phyloP scores from a whole-genome alignment of 2,329 filamentous ascomycete species.

The Fusarium coffeatum region DNA sequence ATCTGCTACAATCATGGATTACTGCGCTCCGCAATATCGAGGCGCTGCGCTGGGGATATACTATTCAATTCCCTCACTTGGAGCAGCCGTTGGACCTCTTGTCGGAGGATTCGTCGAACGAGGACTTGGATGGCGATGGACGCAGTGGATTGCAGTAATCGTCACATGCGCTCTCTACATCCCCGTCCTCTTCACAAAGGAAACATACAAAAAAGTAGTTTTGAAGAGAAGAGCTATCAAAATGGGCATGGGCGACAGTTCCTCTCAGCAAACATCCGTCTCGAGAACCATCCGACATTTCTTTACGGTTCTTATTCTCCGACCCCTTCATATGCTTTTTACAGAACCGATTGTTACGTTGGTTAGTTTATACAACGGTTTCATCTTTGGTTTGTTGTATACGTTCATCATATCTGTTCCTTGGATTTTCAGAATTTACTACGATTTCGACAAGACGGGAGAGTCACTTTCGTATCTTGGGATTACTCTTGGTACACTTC shows the following conservation, averaged over 20 bases:
- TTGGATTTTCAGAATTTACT: conserved; percentile 28
- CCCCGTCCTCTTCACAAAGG: conserved; percentile 23
- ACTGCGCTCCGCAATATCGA: neutral
- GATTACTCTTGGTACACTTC: conserved; percentile 18
- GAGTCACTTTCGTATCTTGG: conserved; percentile 30
- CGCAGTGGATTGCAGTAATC: conserved; percentile 29
- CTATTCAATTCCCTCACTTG: conserved; percentile 30
- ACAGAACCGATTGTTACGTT: conserved; percentile 27
- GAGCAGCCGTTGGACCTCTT: conserved; percentile 20
- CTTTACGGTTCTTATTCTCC: conserved; percentile 31
- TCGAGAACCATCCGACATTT: conserved; percentile 6
- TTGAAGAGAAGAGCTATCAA: conserved; percentile 13
- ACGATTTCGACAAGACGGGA: neutral
- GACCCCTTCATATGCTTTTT: conserved; percentile 30
- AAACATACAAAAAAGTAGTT: conserved; percentile 33
- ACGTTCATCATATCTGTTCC: conserved; percentile 33
- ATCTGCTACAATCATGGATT: conserved; percentile 33
- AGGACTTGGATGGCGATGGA: conserved; percentile 28
- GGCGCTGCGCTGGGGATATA: conserved; percentile 24
- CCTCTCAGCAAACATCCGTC: conserved; percentile 22
- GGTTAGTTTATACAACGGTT: conserved; percentile 32
- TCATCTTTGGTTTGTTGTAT: conserved; percentile 31
- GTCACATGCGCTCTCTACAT: conserved; percentile 15
- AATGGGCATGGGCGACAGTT: conserved; percentile 26
- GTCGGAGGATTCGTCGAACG: conserved; percentile 20